Evolutionary conservation across 495 filamentous ascomycete genomes (phyloP).

Genomic region (Pyrenula aspistea): DNA sequence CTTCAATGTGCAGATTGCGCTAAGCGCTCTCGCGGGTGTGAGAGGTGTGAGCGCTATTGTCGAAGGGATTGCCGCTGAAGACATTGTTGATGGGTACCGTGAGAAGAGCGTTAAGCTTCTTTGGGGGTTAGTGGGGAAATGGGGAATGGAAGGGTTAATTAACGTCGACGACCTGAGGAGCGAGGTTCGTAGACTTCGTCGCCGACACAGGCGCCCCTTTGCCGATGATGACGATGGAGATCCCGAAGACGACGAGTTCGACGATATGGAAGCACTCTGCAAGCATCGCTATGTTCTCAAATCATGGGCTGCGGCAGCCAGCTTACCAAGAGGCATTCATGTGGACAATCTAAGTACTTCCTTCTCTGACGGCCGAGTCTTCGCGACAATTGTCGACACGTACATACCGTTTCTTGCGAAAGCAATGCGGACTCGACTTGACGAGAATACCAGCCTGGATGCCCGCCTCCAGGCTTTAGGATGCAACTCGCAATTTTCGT

Average conservation of each 20-base stretch:
- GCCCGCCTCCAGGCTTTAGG: slow-evolving; percentile 21
- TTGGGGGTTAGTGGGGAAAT: slow-evolving; percentile 47
- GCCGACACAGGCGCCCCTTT: slow-evolving; percentile 12
- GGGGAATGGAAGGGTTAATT: slow-evolving; percentile 40
- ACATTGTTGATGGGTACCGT: slow-evolving; percentile 55
- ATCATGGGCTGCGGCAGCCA: slow-evolving; percentile 42
- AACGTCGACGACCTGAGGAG: slow-evolving; percentile 40
- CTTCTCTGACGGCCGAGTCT: slow-evolving; percentile 45
- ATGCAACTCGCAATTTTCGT: slow-evolving; percentile 31
- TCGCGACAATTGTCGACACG: slow-evolving; percentile 45
- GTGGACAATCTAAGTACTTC: slow-evolving; percentile 47
- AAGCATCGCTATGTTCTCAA: slow-evolving; percentile 31
- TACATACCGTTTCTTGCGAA: slow-evolving; percentile 32
- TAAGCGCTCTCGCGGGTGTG: slow-evolving; percentile 36
- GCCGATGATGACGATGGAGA: slow-evolving; percentile 10
- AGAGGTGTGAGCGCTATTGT: slow-evolving; percentile 20
- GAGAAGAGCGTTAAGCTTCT: slow-evolving; percentile 54
- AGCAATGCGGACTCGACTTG: neutral
- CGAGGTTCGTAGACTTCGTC: slow-evolving; percentile 34
- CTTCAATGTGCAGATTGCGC: slow-evolving; percentile 48
- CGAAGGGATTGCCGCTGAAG: slow-evolving; percentile 36
- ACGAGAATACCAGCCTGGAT: slow-evolving; percentile 8
- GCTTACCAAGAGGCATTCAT: slow-evolving; percentile 27
- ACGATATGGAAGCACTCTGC: slow-evolving; percentile 11
- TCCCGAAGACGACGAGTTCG: slow-evolving; percentile 8